Evolutionary conservation across 164 flowering plant genomes (phyloP), one percentile per base, ranked within the genome.

Genomic region (Tinospora cordifolia): DNA sequence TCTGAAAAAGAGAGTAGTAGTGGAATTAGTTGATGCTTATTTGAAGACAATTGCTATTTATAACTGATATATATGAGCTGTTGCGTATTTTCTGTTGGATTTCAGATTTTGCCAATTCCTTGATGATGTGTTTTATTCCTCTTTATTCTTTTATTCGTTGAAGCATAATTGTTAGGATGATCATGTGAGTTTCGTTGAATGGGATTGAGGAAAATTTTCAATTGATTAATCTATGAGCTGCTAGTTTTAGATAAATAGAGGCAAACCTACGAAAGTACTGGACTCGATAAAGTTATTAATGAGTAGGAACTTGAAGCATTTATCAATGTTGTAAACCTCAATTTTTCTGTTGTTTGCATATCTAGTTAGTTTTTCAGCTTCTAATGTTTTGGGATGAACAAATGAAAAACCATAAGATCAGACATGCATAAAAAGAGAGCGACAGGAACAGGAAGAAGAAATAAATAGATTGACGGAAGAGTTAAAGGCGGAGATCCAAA

Each of bases 401-500:
- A 71, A 62, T 34, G 66, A 26, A 38, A 72, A 65, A 72, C 25
- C 69, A 47, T 64, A 72, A 60, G 44, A 66, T 30, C 36, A 65
- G 64, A 65, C 46, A 66, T 8, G 66, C 21, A 68, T 68, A 25
- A 11, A 54, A 62, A 60, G 30, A 60, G 30, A 26, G 58, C 3
- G 44, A 17, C 19, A 34, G 24, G 39, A 40, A 54, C 24, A 26
- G 63, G 70, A 46, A 12, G 70, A 46, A 12, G 44, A 46, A 39
- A 41, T 40, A 40, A 46, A 36, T 39, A 60, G 38, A 63, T 65
- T 54, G 72, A 57, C 40, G 69, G 75, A 65, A 49, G 63, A 38
- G 59, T 82, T 74, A 86, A 73, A 88, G 90, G 49, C 85, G 75
- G 34, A 88, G 89, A 71, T 80, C 82, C 59, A 87, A 76, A 77